Evolutionary conservation across 2,329 filamentous ascomycete species (phyloP), one percentile per base, ranked within the genome.

Genomic region (Aspergillus sp.): DNA sequence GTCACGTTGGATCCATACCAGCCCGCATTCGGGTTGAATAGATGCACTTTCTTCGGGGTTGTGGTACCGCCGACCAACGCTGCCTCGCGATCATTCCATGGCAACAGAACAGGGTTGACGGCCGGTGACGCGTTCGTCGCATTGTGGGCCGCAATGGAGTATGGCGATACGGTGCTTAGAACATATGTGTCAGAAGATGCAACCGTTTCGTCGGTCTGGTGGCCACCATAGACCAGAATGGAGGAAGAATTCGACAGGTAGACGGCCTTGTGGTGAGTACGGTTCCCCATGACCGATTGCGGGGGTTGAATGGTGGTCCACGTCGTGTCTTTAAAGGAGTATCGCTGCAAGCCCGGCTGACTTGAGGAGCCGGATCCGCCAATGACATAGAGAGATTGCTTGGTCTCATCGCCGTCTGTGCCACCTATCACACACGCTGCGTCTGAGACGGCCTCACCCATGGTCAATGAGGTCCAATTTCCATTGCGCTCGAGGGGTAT

Each of bases 181-280:
- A 89, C 82, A 69, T 93, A 96, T 0, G 91, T 94, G 66, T 91
- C 84, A 1, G 88, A 86, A 0, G 90, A 92, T 0, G 84, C 79
- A 6, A 79, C 76, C 8, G 78, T 75, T 36, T 78, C 78, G 25
- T 85, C 86, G 66, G 88, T 84, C 68, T 88, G 86, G 15, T 83
- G 86, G 49, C 94, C 94, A 32, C 88, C 90, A 72, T 93, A 97
- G 25, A 96, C 83, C 23, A 97, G 77, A 57, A 98, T 90, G 3
- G 86, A 84, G 58, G 91, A 83, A 15, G 86, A 84, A 21, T 83
- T 83, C 63, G 87, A 83, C 57, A 98, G 80, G 72, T 92, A 97
- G 17, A 86, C 83, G 11, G 90, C 89, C 65, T 86, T 88, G 74
- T 98, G 94, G 67, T 88, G 85, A 60, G 86, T 80, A 60, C 92